phyloP scores from a whole-genome alignment of 805 yeast species.

The Teunomyces tritomae region DNA sequence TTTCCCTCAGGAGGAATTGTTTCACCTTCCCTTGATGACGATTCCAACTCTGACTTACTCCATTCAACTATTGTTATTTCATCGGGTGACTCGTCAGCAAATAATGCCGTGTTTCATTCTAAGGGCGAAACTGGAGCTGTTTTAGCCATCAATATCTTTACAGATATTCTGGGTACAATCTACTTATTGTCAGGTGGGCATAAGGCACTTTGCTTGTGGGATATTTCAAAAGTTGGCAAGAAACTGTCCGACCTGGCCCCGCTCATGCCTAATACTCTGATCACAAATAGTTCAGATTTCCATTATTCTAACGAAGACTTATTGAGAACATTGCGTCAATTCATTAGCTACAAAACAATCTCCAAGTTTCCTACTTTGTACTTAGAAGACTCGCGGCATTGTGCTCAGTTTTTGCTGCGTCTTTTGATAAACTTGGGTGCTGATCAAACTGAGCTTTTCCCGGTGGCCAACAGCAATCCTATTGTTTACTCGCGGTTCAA shows the following conservation, averaged over 20 bases:
- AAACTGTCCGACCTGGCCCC: neutral
- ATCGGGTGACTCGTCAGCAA: conserved; percentile 9
- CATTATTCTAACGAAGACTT: conserved; percentile 55
- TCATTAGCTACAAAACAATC: conserved; percentile 73
- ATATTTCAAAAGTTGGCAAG: conserved; percentile 32
- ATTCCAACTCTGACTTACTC: conserved; percentile 7
- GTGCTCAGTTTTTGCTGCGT: conserved; percentile 72
- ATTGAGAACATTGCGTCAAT: conserved; percentile 56
- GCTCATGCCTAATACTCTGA: conserved; percentile 11
- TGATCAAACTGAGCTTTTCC: conserved; percentile 58
- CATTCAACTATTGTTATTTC: conserved; percentile 9
- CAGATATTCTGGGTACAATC: conserved; percentile 32
- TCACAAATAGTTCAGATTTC: neutral
- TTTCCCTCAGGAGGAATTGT: neutral
- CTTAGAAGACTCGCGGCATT: conserved; percentile 77
- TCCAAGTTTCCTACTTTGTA: conserved; percentile 67
- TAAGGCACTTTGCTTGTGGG: conserved; percentile 72
- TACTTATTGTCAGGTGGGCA: conserved; percentile 71
- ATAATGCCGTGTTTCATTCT: conserved; percentile 7
- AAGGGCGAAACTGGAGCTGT: conserved; percentile 41
- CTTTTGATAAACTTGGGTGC: conserved; percentile 71
- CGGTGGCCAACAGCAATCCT: conserved; percentile 80
- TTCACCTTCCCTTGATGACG: conserved; percentile 5
- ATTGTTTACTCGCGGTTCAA: conserved; percentile 74
- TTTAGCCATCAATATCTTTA: conserved; percentile 53